phyloP scores from a whole-genome alignment of 768 basidiomycete species.

The Termitomyces sp. region DNA sequence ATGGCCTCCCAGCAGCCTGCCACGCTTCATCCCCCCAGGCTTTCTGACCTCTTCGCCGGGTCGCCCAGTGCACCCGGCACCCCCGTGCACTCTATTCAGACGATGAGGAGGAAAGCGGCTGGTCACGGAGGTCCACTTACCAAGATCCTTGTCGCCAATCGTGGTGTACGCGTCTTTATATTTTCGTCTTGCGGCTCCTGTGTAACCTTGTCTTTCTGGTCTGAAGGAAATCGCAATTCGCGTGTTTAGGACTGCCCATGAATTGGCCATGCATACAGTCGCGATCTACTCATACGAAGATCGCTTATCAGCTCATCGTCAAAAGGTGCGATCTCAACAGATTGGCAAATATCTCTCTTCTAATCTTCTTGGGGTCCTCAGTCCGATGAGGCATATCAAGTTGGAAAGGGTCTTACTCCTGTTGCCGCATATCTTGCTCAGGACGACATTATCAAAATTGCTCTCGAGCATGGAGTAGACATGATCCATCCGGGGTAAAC shows the following conservation, averaged over 20 bases:
- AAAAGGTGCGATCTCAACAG: constrained; percentile 63
- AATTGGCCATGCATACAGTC: constrained; percentile 98
- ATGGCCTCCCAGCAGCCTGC: constrained; percentile 39
- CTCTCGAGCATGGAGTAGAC: constrained; percentile 97
- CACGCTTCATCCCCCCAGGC: constrained; percentile 66
- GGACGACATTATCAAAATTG: constrained; percentile 94
- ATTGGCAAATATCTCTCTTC: constrained; percentile 14
- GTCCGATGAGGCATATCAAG: constrained; percentile 99
- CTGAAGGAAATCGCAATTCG: constrained; percentile 97
- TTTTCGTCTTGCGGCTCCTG: constrained; percentile 6
- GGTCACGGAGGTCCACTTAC: constrained; percentile 89
- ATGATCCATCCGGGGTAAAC: constrained; percentile 98
- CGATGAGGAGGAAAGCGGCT: constrained; percentile 86
- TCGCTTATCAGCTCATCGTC: constrained; percentile 93
- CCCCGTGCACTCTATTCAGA: constrained; percentile 86
- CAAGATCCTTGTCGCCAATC: constrained; percentile 90
- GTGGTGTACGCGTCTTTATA: constrained; percentile 61
- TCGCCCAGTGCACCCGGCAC: constrained; percentile 81
- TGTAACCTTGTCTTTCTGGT: constrained; percentile 4
- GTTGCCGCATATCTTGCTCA: constrained; percentile 97
- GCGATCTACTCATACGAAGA: constrained; percentile 99
- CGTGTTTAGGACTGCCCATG: constrained; percentile 97
- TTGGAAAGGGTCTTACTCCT: constrained; percentile 93
- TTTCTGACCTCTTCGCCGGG: constrained; percentile 66
- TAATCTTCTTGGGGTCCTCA: constrained; percentile 34